Base-by-base conservation (phyloP, 2,329 filamentous ascomycete genomes). In the Myrmaecium sp. region DNA sequence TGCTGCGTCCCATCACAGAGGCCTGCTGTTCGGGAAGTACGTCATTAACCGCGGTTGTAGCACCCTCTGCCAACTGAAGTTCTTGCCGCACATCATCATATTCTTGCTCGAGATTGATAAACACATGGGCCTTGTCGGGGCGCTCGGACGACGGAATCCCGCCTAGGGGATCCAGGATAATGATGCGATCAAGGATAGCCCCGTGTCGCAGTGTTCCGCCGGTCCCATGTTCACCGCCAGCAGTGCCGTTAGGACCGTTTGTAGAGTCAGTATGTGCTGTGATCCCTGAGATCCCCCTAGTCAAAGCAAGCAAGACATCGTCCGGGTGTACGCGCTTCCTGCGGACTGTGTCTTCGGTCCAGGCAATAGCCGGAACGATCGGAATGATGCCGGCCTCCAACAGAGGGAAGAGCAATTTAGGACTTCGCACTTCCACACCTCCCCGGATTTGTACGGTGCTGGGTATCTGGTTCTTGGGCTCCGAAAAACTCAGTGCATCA, bases 61-160 rank as follows among this genome's bases (percentile, higher is more conserved):
- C 21, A 17, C 3, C 15, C 0, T 36, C 33, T 2, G 38, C 39
- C 22, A 44, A 41, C 16, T 45, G 41, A 4, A 92, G 58, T 37
- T 82, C 67, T 10, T 64, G 51, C 33, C 69, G 62, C 25, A 92
- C 74, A 14, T 66, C 56, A 2, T 67, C 58, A 37, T 78, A 93
- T 46, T 98, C 86, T 44, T 95, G 83, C 44, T 91, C 78, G 30
- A 98, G 64, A 40, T 98, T 98, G 44, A 98, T 69, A 44, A 94
- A 95, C 5, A 89, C 69, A 46, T 89, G 77, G 2, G 77, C 66
- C 26, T 64, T 68, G 38, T 50, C 76, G 55, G 23, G 65, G 56
- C 36, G 66, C 49, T 46, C 63, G 54, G 40, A 64, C 47, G 32
- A 80, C 0, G 89, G 89, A 23, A 84, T 82, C 0, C 83, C 86